Evolutionary conservation across 2,329 filamentous ascomycete genomes (phyloP), one percentile per base, ranked within the genome.

Genomic region (Colletotrichum costaricense): DNA sequence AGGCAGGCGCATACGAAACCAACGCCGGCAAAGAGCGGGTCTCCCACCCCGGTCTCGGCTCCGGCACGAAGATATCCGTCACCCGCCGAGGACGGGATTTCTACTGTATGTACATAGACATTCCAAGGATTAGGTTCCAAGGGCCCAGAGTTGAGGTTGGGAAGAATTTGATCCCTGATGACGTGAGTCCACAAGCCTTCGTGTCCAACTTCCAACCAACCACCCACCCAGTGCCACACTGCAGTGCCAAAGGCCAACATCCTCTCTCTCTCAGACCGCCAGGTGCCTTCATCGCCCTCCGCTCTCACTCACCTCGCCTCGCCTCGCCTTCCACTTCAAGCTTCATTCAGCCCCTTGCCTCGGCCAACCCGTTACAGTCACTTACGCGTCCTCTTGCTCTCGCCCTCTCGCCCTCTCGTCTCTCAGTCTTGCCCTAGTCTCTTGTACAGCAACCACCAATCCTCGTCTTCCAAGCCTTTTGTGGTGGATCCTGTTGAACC

Each of bases 1-100:
- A 59, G 55, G 62, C 42, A 42, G 16, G 22, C 58, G 68, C 58
- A 63, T 58, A 55, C 33, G 58, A 54, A 22, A 52, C 65, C 22
- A 28, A 63, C 58, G 26, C 65, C 70, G 70, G 67, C 67, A 70
- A 60, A 70, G 46, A 70, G 67, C 35, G 67, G 70, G 70, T 33
- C 67, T 22, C 60, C 8, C 46, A 33, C 42, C 22, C 54, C 60
- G 46, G 66, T 62, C 71, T 70, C 71, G 71, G 67, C 70, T 66
- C 67, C 66, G 67, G 70, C 66, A 46, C 42, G 5, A 16, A 19
- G 42, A 49, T 49, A 22, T 49, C 42, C 42, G 19, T 49, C 42
- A 49, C 42, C 42, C 19, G 42, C 19, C 19, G 4, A 26, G 26
- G 26, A 26, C 26, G 26, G 26, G 26, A 26, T 26, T 26, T 26